These are phyloP conservation scores for Claviceps fusiformis DNA, from an alignment of 2,329 filamentous ascomycete species.

Conservation along the genomic window DNA sequence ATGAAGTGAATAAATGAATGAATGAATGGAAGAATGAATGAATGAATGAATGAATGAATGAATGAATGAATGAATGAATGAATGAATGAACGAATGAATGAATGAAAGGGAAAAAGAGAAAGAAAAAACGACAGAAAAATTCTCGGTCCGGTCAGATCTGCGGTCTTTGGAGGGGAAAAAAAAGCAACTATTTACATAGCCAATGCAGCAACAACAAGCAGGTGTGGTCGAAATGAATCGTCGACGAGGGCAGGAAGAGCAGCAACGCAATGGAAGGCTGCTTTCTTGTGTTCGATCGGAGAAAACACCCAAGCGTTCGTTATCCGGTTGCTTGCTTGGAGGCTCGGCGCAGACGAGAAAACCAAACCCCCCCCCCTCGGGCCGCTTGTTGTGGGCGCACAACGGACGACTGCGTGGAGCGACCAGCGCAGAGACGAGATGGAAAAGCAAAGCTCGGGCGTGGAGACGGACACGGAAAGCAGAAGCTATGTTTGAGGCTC, in stretches of 20 bases:
- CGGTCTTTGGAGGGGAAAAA: background rate
- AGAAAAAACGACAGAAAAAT: background rate
- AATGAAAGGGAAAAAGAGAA: background rate
- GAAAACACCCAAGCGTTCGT: background rate
- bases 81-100: too few species aligned
- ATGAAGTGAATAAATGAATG: too few species aligned
- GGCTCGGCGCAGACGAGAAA: background rate
- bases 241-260: background rate
- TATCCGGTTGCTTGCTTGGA: background rate
- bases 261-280: background rate
- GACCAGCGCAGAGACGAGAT: background rate
- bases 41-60: too few species aligned
- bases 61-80: too few species aligned
- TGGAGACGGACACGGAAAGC: background rate
- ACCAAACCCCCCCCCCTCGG: too few species aligned
- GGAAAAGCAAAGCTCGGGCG: background rate
- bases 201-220: background rate
- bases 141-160: background rate
- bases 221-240: background rate
- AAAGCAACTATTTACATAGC: background rate
- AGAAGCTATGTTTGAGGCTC: background rate
- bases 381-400: background rate
- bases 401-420: background rate
- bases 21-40: too few species aligned
- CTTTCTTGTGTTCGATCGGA: background rate